Conservation (phyloP, 768 basidiomycete genomes). For the Hygrocybe coccinea region DNA sequence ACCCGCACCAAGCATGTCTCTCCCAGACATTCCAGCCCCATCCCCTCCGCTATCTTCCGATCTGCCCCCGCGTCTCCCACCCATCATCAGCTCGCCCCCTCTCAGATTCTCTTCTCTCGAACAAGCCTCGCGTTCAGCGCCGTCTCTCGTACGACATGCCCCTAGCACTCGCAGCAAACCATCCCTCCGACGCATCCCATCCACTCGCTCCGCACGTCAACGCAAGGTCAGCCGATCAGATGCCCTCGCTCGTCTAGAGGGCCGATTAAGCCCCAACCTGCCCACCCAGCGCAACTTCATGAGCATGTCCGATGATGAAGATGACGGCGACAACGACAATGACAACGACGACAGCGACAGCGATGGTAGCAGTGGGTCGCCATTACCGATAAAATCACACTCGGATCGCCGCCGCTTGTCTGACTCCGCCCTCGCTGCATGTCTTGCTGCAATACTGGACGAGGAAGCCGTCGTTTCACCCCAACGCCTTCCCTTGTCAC, state of each 20-base stretch:
- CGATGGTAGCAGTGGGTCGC: neutral
- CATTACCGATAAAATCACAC: neutral
- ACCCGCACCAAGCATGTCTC: conserved; percentile 6
- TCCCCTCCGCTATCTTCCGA: conserved; percentile 2
- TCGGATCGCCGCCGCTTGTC: neutral
- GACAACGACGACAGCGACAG: neutral
- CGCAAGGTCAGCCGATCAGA: conserved; percentile 1
- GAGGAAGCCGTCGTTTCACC: neutral
- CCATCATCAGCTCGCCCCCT: neutral
- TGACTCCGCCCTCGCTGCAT: neutral
- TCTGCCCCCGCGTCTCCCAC: conserved; percentile 30
- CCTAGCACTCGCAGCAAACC: neutral
- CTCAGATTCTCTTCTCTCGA: neutral
- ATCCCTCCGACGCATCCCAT: neutral
- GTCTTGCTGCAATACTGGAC: neutral
- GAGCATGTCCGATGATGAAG: conserved; percentile 6
- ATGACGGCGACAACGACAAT: conserved; percentile 2
- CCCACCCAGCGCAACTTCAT: conserved; percentile 1
- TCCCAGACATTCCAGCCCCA: neutral
- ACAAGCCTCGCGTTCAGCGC: neutral
- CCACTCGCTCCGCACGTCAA: neutral
- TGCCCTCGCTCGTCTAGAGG: conserved; percentile 4
- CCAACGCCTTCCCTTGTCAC: neutral
- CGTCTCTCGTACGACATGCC: neutral
- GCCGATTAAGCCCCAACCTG: neutral